Base-by-base conservation (phyloP, 108 stramenopile species). In the Chaetoceros tenuissimus region DNA sequence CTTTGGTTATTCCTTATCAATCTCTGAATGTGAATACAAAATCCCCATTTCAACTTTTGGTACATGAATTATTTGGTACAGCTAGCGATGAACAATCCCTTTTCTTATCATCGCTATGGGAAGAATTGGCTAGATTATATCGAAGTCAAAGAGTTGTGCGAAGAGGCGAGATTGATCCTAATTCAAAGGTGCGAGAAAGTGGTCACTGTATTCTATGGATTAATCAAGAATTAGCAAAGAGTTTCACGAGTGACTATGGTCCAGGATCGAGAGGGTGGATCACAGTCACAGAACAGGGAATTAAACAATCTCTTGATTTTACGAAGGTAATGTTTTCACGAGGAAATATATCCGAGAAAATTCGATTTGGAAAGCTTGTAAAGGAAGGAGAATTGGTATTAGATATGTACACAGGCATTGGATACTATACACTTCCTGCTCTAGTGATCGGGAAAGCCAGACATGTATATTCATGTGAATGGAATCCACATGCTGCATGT, bases 351-450 rank as follows among this genome's bases (percentile, higher is more conserved):
- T 75, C 92, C 0, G 97, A 98, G 72, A 91, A 91, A 73, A 88
- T 84, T 56, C 84, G 95, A 24, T 87, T 94, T 51, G 94, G 84
- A 23, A 55, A 60, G 27, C 43, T 93, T 2, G 86, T 87, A 0
- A 77, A 71, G 62, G 28, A 55, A 24, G 82, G 74, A 7, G 94
- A 98, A 46, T 47, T 62, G 1, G 73, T 96, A 3, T 71, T 96
- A 59, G 97, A 98, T 54, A 74, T 98, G 76, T 98, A 94, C 65
- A 85, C 90, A 20, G 97, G 97, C 0, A 96, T 98, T 67, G 97
- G 97, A 25, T 98, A 98, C 62, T 98, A 93, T 53, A 90, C 95
- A 17, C 65, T 98, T 3, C 97, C 95, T 0, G 88, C 92, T 0
- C 46, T 90, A 31, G 55, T 93, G 27, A 72, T 80, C 56, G 94